These are phyloP conservation scores for Monilinia aucupariae DNA, from an alignment of 2,329 filamentous ascomycete genomes.

Conservation along the genomic window DNA sequence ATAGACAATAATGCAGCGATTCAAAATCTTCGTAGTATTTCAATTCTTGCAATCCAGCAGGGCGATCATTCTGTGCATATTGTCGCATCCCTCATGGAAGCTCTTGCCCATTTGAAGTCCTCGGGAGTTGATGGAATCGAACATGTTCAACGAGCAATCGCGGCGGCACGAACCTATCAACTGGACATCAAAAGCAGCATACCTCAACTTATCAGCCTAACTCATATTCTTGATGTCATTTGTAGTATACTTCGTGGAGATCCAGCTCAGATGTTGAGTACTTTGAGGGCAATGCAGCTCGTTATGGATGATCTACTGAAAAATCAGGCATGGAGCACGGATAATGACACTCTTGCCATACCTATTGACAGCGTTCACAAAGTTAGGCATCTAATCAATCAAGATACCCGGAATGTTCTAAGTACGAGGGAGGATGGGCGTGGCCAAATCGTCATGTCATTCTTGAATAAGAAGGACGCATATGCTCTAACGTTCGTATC, in stretches of 20 bases:
- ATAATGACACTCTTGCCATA: conserved; percentile 45
- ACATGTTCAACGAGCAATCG: conserved; percentile 66
- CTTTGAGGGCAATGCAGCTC: conserved; percentile 57
- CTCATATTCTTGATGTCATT: conserved; percentile 63
- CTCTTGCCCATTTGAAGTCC: conserved; percentile 61
- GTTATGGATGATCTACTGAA: conserved; percentile 52
- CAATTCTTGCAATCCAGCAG: conserved; percentile 51
- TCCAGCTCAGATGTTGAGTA: conserved; percentile 51
- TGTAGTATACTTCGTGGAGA: conserved; percentile 59
- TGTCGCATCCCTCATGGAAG: conserved; percentile 62
- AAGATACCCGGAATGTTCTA: conserved; percentile 52
- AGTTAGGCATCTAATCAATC: conserved; percentile 48
- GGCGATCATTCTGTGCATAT: conserved; percentile 61
- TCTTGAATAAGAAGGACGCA: conserved; percentile 55
- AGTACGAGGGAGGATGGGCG: conserved; percentile 42
- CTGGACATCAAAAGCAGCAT: conserved; percentile 58
- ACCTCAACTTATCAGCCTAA: conserved; percentile 60
- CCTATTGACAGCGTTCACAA: conserved; percentile 50
- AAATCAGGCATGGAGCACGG: conserved; percentile 34
- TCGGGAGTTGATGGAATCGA: conserved; percentile 61
- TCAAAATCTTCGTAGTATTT: conserved; percentile 63
- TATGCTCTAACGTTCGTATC: conserved; percentile 34
- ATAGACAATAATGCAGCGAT: conserved; percentile 58
- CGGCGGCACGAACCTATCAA: conserved; percentile 67
- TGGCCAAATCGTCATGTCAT: conserved; percentile 55